Evolutionary conservation across 306 rosid genomes (phyloP).

Genomic region (Pterocarpus santalinus): DNA sequence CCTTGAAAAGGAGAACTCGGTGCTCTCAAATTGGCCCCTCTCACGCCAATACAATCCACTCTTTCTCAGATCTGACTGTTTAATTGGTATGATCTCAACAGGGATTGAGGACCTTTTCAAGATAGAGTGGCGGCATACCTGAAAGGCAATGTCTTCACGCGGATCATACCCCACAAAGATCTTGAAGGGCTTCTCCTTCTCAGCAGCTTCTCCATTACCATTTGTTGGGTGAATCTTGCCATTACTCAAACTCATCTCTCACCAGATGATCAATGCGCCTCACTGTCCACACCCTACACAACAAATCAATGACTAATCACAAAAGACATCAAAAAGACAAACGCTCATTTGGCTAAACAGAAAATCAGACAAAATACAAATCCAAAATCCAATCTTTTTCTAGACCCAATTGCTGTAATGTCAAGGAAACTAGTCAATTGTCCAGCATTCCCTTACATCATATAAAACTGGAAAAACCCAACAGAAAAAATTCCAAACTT

Average conservation of each 20-base stretch:
- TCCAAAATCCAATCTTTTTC: slow-evolving; percentile 24
- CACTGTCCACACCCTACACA: slow-evolving; percentile 30
- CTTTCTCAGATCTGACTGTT: slow-evolving; percentile 71
- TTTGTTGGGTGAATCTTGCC: slow-evolving; percentile 44
- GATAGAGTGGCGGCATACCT: slow-evolving; percentile 70
- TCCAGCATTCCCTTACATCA: not conserved
- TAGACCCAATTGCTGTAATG: slow-evolving; percentile 8
- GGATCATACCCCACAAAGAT: slow-evolving; percentile 78
- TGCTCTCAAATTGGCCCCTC: slow-evolving; percentile 74
- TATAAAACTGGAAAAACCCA: not conserved
- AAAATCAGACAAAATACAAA: not conserved
- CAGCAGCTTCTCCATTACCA: slow-evolving; percentile 42
- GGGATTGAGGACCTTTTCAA: slow-evolving; percentile 70
- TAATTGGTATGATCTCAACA: slow-evolving; percentile 70
- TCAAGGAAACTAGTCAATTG: not conserved
- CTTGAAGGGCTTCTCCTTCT: slow-evolving; percentile 55
- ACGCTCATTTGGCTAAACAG: not conserved
- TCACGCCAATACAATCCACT: slow-evolving; percentile 71
- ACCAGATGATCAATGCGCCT: slow-evolving; percentile 34
- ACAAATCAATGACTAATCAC: slow-evolving; percentile 23
- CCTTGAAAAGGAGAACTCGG: slow-evolving; percentile 75
- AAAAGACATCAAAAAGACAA: not conserved
- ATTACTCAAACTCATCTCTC: slow-evolving; percentile 57
- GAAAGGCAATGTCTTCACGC: slow-evolving; percentile 67
- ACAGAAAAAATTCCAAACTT: not conserved